phyloP scores from a whole-genome alignment of 208 protist species.

The Acanthamoeba lenticulata region DNA sequence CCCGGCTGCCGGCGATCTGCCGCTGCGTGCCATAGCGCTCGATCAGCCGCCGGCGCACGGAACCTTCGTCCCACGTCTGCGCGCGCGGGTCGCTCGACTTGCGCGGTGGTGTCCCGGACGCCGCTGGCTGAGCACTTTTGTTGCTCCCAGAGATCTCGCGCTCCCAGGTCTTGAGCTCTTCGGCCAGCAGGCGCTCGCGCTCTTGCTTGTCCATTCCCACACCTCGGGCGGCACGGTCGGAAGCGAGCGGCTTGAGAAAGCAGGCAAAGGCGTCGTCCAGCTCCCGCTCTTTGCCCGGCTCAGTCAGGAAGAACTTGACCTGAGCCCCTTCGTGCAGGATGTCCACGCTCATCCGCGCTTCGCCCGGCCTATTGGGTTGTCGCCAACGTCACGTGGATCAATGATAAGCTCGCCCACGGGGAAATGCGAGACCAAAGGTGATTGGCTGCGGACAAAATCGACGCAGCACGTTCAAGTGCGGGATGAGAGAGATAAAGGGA shows the following conservation, averaged over 20 bases:
- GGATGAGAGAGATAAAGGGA: no score
- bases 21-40: not conserved
- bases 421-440: no score
- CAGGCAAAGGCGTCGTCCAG: not conserved
- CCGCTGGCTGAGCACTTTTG: not conserved
- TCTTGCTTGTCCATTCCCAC: not conserved
- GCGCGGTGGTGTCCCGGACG: not conserved
- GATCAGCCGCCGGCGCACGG: not conserved
- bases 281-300: not conserved
- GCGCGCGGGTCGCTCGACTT: not conserved
- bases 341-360: not conserved
- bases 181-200: constrained; percentile 10
- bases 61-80: not conserved
- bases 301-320: constrained; percentile 15
- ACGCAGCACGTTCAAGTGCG: no score
- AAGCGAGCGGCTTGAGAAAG: not conserved
- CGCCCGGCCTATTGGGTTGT: no score
- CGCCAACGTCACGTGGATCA: no score
- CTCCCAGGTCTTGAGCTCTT: constrained; percentile 2
- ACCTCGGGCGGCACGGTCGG: no score
- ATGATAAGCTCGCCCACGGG: no score
- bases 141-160: not conserved
- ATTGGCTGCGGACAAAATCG: no score
- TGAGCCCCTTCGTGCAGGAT: not conserved
- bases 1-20: not conserved